A percentile compares a stretch with the other conserved stretches of the same genome.
phyloP scores from a whole-genome alignment of 2,329 filamentous ascomycete species.

The Claviceps arundinis region DNA sequence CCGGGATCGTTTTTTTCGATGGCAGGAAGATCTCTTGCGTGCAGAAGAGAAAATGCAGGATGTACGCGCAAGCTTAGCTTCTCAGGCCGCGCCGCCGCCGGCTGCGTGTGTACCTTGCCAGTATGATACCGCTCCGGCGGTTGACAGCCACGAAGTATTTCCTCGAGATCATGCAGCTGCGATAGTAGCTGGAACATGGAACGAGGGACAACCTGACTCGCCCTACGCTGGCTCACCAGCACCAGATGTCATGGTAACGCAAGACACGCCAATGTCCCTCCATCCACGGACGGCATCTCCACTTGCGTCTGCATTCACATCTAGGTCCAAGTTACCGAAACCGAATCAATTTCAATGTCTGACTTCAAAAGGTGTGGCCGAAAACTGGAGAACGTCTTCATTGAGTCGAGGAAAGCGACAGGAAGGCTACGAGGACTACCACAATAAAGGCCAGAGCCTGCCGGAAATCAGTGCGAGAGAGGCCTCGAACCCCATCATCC shows the following conservation, averaged over 20 bases:
- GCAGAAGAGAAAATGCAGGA: conserved; percentile 35
- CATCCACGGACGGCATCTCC: not conserved
- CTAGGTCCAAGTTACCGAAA: not conserved
- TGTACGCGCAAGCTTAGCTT: conserved; percentile 8
- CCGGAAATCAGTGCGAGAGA: not conserved
- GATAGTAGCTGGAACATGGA: conserved; percentile 45
- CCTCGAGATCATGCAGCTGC: conserved; percentile 38
- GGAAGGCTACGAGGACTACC: not conserved
- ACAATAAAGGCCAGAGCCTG: not conserved
- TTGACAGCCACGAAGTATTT: conserved; percentile 13
- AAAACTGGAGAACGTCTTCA: not conserved
- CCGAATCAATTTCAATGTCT: not conserved
- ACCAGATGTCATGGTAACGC: conserved; percentile 8
- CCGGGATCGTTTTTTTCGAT: conserved; percentile 63
- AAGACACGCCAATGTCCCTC: conserved; percentile 9
- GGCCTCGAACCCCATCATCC: not conserved
- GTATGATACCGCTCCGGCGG: conserved; percentile 19
- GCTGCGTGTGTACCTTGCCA: conserved; percentile 16
- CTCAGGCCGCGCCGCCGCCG: conserved; percentile 8
- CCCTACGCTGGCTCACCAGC: conserved; percentile 24
- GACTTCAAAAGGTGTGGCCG: not conserved
- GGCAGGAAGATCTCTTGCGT: conserved; percentile 59
- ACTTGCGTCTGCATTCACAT: not conserved
- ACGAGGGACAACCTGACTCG: conserved; percentile 49
- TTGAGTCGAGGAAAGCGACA: not conserved